phyloP scores from a whole-genome alignment of 2,329 filamentous ascomycete genomes.

The Zasmidium angulare region DNA sequence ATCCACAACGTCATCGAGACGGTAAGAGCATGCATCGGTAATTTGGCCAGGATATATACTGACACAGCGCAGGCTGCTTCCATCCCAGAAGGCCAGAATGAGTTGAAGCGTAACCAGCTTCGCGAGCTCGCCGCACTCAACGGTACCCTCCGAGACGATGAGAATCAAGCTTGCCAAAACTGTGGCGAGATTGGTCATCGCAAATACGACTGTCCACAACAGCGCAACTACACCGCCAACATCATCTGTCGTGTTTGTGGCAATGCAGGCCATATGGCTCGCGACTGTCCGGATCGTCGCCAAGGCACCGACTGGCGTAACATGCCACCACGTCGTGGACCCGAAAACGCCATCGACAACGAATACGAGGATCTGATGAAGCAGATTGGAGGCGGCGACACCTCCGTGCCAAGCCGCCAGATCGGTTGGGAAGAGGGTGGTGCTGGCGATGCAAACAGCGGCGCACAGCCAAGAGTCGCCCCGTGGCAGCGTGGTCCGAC shows the following conservation, averaged over 20 bases:
- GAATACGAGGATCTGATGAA: constrained; percentile 99
- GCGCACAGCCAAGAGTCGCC: constrained; percentile 45
- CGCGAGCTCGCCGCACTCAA: constrained; percentile 96
- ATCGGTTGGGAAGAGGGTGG: constrained; percentile 81
- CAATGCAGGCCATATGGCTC: constrained; percentile 96
- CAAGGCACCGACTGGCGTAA: constrained; percentile 92
- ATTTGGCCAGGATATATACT: constrained; percentile 30
- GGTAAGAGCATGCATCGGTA: constrained; percentile 55
- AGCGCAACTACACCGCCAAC: constrained; percentile 97
- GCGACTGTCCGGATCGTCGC: constrained; percentile 93
- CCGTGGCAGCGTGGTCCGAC: constrained; percentile 32
- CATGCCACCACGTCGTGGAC: constrained; percentile 51
- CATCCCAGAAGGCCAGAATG: constrained; percentile 97
- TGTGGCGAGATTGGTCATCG: constrained; percentile 97
- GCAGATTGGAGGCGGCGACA: constrained; percentile 75
- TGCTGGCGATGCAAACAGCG: constrained; percentile 60
- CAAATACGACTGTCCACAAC: constrained; percentile 97
- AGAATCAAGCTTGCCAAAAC: constrained; percentile 99
- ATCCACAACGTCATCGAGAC: constrained; percentile 99
- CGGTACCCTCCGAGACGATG: constrained; percentile 97
- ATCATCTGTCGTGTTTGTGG: constrained; percentile 99
- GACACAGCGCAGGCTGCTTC: constrained; percentile 73
- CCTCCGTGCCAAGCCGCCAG: constrained; percentile 65
- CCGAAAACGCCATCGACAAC: constrained; percentile 73
- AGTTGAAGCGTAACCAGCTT: constrained; percentile 97